Evolutionary conservation across 2,329 filamentous ascomycete genomes (phyloP).

Genomic region (Calonectria crousiana): DNA sequence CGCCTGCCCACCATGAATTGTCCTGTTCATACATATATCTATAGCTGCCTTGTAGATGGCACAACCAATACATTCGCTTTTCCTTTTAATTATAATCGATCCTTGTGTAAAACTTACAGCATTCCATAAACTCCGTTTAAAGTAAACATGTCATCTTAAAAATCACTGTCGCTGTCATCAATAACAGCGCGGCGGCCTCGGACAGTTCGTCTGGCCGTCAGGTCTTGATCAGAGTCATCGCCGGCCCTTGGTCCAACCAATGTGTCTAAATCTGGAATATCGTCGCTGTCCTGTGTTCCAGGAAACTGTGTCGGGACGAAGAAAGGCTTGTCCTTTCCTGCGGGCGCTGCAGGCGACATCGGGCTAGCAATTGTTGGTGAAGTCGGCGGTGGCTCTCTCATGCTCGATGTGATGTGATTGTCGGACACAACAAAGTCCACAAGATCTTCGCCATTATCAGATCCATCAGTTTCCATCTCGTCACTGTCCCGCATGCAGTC

Average conservation of each 20-base stretch:
- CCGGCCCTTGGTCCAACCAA: conserved; percentile 36
- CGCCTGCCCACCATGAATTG: not conserved
- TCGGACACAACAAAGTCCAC: conserved; percentile 69
- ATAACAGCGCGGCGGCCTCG: conserved; percentile 46
- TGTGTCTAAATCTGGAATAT: conserved; percentile 51
- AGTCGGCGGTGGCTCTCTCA: conserved; percentile 47
- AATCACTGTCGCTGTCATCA: conserved; percentile 49
- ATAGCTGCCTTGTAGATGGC: conserved; percentile 27
- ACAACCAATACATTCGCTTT: conserved; percentile 26
- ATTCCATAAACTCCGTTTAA: not conserved
- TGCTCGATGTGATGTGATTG: conserved; percentile 55
- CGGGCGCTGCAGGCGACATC: conserved; percentile 33
- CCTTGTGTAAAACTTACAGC: not conserved
- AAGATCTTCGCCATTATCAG: conserved; percentile 63
- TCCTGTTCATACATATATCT: not conserved
- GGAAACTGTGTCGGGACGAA: conserved; percentile 54
- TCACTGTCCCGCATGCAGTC: conserved; percentile 65
- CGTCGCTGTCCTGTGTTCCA: conserved; percentile 57
- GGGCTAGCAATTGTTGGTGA: conserved; percentile 40
- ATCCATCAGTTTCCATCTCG: conserved; percentile 58
- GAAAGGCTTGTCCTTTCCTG: conserved; percentile 45
- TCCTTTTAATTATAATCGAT: not conserved
- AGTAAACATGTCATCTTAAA: conserved; percentile 26
- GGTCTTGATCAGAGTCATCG: conserved; percentile 35
- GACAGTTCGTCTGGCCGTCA: conserved; percentile 28